Evolutionary conservation across 2,329 filamentous ascomycete genomes (phyloP).

Genomic region (Cercospora nicotianae): DNA sequence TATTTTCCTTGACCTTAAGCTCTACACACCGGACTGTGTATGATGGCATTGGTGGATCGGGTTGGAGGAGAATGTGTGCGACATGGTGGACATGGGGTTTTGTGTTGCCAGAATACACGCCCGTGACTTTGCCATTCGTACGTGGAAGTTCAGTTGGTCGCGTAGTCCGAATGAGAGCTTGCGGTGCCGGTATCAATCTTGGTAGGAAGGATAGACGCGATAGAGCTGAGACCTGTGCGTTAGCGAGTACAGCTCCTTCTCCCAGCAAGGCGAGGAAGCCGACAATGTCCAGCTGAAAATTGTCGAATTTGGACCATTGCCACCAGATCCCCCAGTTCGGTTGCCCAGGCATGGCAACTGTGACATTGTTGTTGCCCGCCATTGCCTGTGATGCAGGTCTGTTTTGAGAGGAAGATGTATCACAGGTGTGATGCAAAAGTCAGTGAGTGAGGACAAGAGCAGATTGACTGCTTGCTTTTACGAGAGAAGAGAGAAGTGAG

Average conservation of each 20-base stretch:
- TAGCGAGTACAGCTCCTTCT: constrained; percentile 52
- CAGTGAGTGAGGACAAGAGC: not conserved
- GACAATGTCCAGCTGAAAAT: constrained; percentile 56
- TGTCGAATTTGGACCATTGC: constrained; percentile 38
- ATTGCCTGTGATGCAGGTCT: constrained; percentile 15
- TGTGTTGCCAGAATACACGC: constrained; percentile 50
- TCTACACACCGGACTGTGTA: constrained; percentile 35
- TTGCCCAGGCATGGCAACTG: constrained; percentile 30
- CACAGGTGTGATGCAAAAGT: not conserved
- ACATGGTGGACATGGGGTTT: constrained; percentile 51
- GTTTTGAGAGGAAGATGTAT: not conserved
- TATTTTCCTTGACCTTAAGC: constrained; percentile 28
- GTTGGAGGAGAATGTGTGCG: constrained; percentile 50
- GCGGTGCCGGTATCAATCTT: constrained; percentile 52
- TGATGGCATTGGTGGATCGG: not conserved
- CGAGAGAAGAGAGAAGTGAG: not conserved
- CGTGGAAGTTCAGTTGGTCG: constrained; percentile 47
- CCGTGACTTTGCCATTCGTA: constrained; percentile 45
- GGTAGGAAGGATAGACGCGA: constrained; percentile 53
- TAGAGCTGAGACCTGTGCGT: constrained; percentile 53
- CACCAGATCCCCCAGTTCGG: constrained; percentile 38
- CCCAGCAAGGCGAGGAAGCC: constrained; percentile 57
- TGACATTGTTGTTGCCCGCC: constrained; percentile 33
- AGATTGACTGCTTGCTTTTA: not conserved
- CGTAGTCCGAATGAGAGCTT: constrained; percentile 50